Evolutionary conservation across 1,139 yeast genomes (phyloP), one percentile per base, ranked within the genome.

Genomic region (Zygosaccharomyces pseudobailii): DNA sequence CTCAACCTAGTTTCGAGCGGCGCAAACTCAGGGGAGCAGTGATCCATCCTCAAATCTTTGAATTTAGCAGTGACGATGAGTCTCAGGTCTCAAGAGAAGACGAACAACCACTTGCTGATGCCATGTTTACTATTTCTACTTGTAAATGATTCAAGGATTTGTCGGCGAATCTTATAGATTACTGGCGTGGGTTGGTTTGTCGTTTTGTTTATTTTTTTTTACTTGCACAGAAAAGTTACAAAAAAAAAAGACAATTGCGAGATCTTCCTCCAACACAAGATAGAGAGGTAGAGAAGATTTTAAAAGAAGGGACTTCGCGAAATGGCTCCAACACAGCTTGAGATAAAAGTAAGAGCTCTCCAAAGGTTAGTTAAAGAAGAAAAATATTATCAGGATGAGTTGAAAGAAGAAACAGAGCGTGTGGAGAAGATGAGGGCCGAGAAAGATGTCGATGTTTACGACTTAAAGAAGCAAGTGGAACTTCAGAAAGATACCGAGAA

Each of bases 291-390:
- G 30, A 4, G 2, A 27, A 3, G n/a, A 9, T 3, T 1, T 6
- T 9, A 3, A 9, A 6, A 27, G n/a, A 27, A 27, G 30, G 6
- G 22, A 25, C 24, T 31, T 13, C 34, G 27, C 13, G 20, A 28
- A 43, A 88, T 87, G 90, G 78, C 90, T 2, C 96, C 96, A 40
- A 72, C 89, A 1, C 82, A 77, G 53, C 67, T 87, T 46, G 87
- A 85, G 58, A 87, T 89, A 67, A 88, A 88, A 61, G 74, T 79
- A 43, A 80, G 78, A 54, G 94, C 96, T 3, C 72, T 89, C 45
- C 77, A 78, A 54, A 75, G 96, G 52, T 73, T 90, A 34, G 60
- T 84, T 46, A 87, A 87, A 58, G 97, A 89, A 63, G 82, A 84
- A 56, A 62, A 63, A 13, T 71, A 81, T 37, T 89, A 88, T 63